A percentile compares a stretch with the other conserved stretches of the same genome.
Evolutionary conservation across 1,284 basidiomycete genomes (phyloP).

Genomic region (Moniliophthora roreri): DNA sequence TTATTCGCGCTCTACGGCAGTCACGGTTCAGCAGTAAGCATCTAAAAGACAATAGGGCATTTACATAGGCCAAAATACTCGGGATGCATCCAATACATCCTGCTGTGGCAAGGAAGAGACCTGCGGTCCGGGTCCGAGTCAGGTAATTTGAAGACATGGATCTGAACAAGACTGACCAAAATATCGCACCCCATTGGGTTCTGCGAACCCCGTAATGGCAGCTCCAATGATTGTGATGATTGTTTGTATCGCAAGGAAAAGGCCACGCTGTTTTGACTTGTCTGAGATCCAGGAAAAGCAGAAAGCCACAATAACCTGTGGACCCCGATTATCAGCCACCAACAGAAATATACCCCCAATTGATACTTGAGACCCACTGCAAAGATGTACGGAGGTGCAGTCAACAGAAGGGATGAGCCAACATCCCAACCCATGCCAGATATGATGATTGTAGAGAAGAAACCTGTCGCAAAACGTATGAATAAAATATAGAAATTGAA

Average conservation of each 20-base stretch:
- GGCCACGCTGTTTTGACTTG: slow-evolving; percentile 9
- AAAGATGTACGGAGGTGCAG: slow-evolving; percentile 13
- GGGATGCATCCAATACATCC: background rate
- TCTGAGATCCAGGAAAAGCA: slow-evolving; percentile 13
- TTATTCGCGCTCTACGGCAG: background rate
- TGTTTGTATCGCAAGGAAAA: slow-evolving; percentile 13
- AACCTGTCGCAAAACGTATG: slow-evolving; percentile 3
- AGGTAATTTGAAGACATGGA: too few species aligned
- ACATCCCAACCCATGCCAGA: slow-evolving; percentile 13
- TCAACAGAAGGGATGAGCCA: slow-evolving; percentile 6
- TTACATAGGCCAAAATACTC: slow-evolving; percentile 1
- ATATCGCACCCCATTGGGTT: slow-evolving; percentile 6
- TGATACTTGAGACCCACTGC: slow-evolving; percentile 8
- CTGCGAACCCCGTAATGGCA: slow-evolving; percentile 7
- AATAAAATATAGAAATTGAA: background rate
- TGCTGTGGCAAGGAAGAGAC: background rate
- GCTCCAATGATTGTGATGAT: slow-evolving; percentile 11
- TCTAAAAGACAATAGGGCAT: background rate
- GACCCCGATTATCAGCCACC: background rate
- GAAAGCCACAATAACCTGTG: slow-evolving; percentile 9
- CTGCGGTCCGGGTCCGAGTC: background rate
- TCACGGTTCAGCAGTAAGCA: background rate
- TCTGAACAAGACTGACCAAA: slow-evolving; percentile 7
- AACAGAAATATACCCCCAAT: background rate
- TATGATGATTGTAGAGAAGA: slow-evolving; percentile 14